Conservation (phyloP, 1,284 basidiomycete genomes). For the Chalciporus sp. region DNA sequence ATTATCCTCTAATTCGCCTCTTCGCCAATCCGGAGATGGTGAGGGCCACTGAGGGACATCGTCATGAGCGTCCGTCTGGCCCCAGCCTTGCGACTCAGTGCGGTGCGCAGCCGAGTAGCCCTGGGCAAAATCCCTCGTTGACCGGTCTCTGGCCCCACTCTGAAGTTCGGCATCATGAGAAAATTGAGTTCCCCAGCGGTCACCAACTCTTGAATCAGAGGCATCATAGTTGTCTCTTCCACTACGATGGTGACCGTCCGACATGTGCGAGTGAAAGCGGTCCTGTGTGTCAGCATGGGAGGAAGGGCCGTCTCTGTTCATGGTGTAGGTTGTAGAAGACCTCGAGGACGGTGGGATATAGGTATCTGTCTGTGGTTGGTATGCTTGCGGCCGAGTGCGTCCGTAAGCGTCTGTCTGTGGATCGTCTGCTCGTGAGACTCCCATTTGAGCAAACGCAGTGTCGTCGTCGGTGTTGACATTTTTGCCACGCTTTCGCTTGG, state of each 20-base stretch:
- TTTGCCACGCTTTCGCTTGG: slow-evolving; percentile 48
- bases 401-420: slow-evolving; percentile 45
- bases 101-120: slow-evolving; percentile 43
- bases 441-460: slow-evolving; percentile 39
- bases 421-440: slow-evolving; percentile 52
- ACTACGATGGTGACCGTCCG: slow-evolving; percentile 50
- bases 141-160: slow-evolving; percentile 45
- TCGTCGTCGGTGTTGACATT: slow-evolving; percentile 54
- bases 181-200: slow-evolving; percentile 45
- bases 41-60: slow-evolving; percentile 44
- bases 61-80: slow-evolving; percentile 39
- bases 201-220: slow-evolving; percentile 43
- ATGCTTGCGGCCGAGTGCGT: slow-evolving; percentile 37
- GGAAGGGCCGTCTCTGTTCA: slow-evolving; percentile 51
- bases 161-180: slow-evolving; percentile 42
- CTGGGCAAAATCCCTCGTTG: slow-evolving; percentile 46
- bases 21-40: slow-evolving; percentile 43
- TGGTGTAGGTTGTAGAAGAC: slow-evolving; percentile 41
- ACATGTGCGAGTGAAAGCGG: slow-evolving; percentile 48
- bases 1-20: slow-evolving; percentile 33
- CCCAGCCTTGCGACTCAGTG: slow-evolving; percentile 47
- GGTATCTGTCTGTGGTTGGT: slow-evolving; percentile 51
- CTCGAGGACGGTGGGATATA: slow-evolving; percentile 50
- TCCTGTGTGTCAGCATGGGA: slow-evolving; percentile 55
- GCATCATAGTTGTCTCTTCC: slow-evolving; percentile 54